Conservation (phyloP, 441 rosid species). For the Brassica balearica region DNA sequence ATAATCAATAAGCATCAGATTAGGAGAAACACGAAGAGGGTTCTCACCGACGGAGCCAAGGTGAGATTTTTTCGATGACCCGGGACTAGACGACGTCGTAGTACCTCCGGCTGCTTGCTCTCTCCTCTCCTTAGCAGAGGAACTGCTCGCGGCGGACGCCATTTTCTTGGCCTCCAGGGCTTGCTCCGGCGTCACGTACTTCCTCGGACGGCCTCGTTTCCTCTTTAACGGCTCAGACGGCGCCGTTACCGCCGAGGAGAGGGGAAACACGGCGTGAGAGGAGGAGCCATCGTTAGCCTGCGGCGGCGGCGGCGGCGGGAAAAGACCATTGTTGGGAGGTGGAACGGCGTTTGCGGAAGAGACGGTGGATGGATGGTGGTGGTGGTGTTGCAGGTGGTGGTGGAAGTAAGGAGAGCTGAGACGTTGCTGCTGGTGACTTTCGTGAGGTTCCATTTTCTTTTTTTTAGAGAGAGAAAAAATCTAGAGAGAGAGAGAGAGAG, state of each 20-base stretch:
- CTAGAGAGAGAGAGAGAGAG: constrained; percentile 39
- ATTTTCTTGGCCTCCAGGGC: constrained; percentile 84
- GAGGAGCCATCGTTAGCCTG: constrained; percentile 48
- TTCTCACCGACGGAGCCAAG: constrained; percentile 58
- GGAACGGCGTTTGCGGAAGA: constrained; percentile 34
- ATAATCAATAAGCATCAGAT: background rate
- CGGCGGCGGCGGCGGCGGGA: constrained; percentile 49
- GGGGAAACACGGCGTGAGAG: constrained; percentile 54
- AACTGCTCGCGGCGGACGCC: constrained; percentile 57
- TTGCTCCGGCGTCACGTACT: constrained; percentile 86
- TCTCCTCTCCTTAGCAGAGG: constrained; percentile 51
- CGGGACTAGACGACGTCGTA: constrained; percentile 49
- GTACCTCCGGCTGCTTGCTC: constrained; percentile 50
- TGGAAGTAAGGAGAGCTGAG: constrained; percentile 44
- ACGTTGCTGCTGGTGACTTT: constrained; percentile 39
- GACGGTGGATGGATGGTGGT: constrained; percentile 46
- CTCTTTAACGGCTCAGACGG: constrained; percentile 55
- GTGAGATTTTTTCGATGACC: constrained; percentile 58
- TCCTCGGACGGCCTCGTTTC: constrained; percentile 84
- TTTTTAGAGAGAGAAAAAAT: constrained; percentile 23
- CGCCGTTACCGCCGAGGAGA: constrained; percentile 58
- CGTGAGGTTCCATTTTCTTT: constrained; percentile 49
- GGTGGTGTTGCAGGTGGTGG: constrained; percentile 26
- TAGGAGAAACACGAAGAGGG: constrained; percentile 1
- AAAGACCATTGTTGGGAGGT: constrained; percentile 45